phyloP scores from a whole-genome alignment of 805 yeast genomes.

The Monosporozyma servazzii region DNA sequence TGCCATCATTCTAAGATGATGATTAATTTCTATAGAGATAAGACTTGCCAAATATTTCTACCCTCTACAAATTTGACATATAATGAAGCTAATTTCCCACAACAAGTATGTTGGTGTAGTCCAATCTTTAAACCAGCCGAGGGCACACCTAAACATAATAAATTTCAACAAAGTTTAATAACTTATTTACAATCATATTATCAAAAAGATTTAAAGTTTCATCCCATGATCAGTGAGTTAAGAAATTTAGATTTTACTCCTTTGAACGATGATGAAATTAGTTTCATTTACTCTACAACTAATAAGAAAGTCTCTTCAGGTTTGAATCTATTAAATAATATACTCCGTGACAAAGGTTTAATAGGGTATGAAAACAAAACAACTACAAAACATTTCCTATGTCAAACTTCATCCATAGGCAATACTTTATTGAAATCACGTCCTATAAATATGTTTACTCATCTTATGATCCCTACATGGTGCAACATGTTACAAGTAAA shows the following conservation, averaged over 20 bases:
- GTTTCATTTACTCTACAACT: slow-evolving; percentile 46
- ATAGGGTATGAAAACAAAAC: not conserved
- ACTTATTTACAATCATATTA: slow-evolving; percentile 38
- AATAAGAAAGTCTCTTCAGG: slow-evolving; percentile 31
- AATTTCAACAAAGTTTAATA: slow-evolving; percentile 39
- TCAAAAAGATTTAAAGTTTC: slow-evolving; percentile 21
- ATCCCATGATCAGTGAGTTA: slow-evolving; percentile 25
- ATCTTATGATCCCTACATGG: slow-evolving; percentile 18
- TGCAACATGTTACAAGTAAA: not conserved
- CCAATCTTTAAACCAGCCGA: slow-evolving; percentile 1
- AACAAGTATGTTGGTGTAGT: slow-evolving; percentile 60
- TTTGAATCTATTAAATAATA: slow-evolving; percentile 11
- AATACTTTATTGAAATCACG: slow-evolving; percentile 11
- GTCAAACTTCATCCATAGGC: slow-evolving; percentile 31
- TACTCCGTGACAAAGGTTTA: not conserved
- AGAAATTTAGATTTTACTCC: slow-evolving; percentile 36
- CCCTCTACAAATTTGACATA: slow-evolving; percentile 52
- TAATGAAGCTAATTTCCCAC: slow-evolving; percentile 46
- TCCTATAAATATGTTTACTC: slow-evolving; percentile 17
- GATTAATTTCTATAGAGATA: slow-evolving; percentile 44
- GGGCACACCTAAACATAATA: not conserved
- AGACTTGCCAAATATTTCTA: slow-evolving; percentile 41
- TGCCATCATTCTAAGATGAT: slow-evolving; percentile 64
- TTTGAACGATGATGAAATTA: slow-evolving; percentile 37
- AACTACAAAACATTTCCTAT: slow-evolving; percentile 18